phyloP scores from a whole-genome alignment of 495 filamentous ascomycete genomes.

The Hypomontagnella monticulosa region DNA sequence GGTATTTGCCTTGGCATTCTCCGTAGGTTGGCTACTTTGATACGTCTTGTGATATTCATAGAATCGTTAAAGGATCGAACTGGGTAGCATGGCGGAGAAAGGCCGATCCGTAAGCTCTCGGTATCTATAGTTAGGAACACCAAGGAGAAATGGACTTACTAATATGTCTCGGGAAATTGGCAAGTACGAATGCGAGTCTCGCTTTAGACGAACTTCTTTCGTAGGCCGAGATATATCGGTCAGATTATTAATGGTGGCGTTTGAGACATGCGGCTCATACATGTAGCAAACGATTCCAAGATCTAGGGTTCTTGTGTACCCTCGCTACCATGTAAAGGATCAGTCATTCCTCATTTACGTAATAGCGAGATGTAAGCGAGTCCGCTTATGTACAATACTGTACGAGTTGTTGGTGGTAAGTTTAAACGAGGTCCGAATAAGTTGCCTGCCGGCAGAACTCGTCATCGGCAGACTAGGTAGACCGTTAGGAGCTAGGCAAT shows the following conservation, averaged over 20 bases:
- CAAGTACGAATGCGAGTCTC: constrained; percentile 5
- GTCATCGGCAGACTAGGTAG: not conserved
- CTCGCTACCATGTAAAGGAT: not conserved
- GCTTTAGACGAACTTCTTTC: constrained; percentile 3
- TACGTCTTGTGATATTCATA: not conserved
- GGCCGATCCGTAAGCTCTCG: constrained; percentile 2
- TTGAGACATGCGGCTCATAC: constrained; percentile 27
- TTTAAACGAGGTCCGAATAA: constrained; percentile 8
- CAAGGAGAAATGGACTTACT: not conserved
- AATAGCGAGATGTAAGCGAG: constrained; percentile 18
- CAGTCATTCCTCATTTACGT: constrained; percentile 23
- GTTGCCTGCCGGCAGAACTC: constrained; percentile 8
- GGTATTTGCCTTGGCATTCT: not conserved
- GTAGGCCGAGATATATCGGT: constrained; percentile 15
- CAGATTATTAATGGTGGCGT: constrained; percentile 16
- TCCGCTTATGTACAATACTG: not conserved
- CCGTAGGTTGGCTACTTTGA: not conserved
- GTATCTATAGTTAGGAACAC: not conserved
- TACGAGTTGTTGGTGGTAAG: not conserved
- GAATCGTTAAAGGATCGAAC: constrained; percentile 11
- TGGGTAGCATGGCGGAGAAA: constrained; percentile 1
- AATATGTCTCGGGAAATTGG: constrained; percentile 10
- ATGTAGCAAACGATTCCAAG: constrained; percentile 27
- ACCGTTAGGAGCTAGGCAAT: constrained; percentile 1
- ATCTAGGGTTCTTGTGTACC: not conserved